phyloP scores from a whole-genome alignment of 768 basidiomycete genomes.

The Mycena amicta region DNA sequence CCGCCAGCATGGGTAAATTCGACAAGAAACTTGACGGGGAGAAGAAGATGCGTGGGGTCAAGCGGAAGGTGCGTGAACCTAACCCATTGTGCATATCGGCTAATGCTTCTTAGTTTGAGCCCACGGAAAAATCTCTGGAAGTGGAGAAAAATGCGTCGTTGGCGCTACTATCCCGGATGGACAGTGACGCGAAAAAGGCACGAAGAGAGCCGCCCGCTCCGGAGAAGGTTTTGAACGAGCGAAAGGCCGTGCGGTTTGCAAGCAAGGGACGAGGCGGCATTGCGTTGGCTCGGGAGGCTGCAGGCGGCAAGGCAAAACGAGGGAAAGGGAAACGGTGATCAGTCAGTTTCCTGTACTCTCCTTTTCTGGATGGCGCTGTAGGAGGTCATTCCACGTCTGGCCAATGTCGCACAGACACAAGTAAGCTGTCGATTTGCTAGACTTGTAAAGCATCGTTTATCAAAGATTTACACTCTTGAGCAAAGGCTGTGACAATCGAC shows the following conservation, averaged over 20 bases:
- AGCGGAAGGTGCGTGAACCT: slow-evolving; percentile 75
- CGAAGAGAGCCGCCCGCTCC: slow-evolving; percentile 46
- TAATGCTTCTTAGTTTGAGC: slow-evolving; percentile 68
- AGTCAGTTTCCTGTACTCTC: neutral
- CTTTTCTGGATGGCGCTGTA: neutral
- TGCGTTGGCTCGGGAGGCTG: slow-evolving; percentile 52
- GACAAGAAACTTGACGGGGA: slow-evolving; percentile 91
- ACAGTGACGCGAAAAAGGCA: slow-evolving; percentile 69
- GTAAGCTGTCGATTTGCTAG: no score
- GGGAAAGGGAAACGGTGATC: neutral
- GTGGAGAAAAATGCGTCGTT: slow-evolving; percentile 76
- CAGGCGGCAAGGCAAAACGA: slow-evolving; percentile 22
- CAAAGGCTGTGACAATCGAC: no score
- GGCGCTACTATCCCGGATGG: slow-evolving; percentile 76
- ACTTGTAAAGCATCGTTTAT: no score
- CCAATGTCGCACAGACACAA: no score
- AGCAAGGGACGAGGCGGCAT: slow-evolving; percentile 70
- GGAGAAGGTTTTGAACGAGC: slow-evolving; percentile 73
- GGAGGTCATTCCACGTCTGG: no score
- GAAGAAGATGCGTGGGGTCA: slow-evolving; percentile 82
- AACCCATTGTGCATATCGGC: neutral
- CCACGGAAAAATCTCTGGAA: slow-evolving; percentile 65
- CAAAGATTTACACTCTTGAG: no score
- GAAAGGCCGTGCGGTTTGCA: slow-evolving; percentile 83
- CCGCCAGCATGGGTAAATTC: slow-evolving; percentile 95